Conservation (phyloP, 2,329 filamentous ascomycete species). For the Pyricularia grisea region DNA sequence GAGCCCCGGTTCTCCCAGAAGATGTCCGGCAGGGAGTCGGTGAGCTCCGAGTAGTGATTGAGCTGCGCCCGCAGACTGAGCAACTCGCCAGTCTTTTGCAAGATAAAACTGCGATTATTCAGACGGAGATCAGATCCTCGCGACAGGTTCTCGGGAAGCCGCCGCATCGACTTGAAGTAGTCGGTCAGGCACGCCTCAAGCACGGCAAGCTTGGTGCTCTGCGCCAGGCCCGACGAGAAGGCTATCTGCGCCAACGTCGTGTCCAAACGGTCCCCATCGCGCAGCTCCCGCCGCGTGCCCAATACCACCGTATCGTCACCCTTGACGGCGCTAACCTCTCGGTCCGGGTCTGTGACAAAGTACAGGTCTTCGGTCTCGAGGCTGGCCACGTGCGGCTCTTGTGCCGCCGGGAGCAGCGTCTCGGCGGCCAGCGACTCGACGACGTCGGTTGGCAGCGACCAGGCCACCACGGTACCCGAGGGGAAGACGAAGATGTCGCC, state of each 20-base stretch:
- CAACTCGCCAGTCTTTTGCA: conserved; percentile 89
- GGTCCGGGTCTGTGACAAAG: conserved; percentile 65
- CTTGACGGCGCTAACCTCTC: conserved; percentile 67
- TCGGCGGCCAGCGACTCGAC: conserved; percentile 60
- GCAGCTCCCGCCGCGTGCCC: conserved; percentile 57
- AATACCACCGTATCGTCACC: conserved; percentile 88
- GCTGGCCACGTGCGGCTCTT: conserved; percentile 58
- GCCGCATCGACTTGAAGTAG: conserved; percentile 80
- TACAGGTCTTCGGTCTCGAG: conserved; percentile 87
- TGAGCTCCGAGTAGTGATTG: conserved; percentile 94
- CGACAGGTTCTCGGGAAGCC: conserved; percentile 71
- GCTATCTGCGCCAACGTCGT: conserved; percentile 85
- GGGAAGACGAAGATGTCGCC: conserved; percentile 95
- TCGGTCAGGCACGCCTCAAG: conserved; percentile 72
- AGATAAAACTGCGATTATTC: conserved; percentile 64
- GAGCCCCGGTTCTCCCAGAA: conserved; percentile 75
- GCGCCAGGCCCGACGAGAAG: conserved; percentile 86
- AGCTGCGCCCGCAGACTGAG: conserved; percentile 82
- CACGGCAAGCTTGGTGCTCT: conserved; percentile 88
- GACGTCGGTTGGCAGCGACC: conserved; percentile 73
- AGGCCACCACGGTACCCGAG: conserved; percentile 86
- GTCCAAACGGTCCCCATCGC: conserved; percentile 37
- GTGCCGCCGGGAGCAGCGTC: conserved; percentile 66
- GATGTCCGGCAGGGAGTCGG: conserved; percentile 86
- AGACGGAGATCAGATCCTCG: conserved; percentile 38